Base-by-base conservation (phyloP, 2,329 filamentous ascomycete species). In the Fusarium redolens region DNA sequence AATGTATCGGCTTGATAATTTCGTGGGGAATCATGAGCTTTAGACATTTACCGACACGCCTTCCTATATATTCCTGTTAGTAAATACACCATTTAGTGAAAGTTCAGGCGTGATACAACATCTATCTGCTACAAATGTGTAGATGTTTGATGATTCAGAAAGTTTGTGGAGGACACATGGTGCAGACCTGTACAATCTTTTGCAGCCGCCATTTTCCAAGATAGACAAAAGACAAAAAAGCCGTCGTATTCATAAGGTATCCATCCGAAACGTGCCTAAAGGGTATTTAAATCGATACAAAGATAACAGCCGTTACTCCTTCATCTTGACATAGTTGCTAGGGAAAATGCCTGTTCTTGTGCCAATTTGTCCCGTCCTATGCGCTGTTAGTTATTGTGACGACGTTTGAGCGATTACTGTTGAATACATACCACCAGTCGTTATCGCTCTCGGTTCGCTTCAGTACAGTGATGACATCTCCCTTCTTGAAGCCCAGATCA, bases 401-500 rank as follows among this genome's bases (percentile, higher is more conserved):
- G 15, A 10, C 25, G 18, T 28, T 18, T 28, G 28, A 25, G 15
- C 35, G 7, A 22, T n/a, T n/a, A 10, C 17, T 15, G 33, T 69
- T 57, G 7, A 10, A 51, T 65, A 88, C 90, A 76, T 86, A 92
- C 91, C 96, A 98, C 96, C 96, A 98, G 81, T 98, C 96, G 64
- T 95, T 95, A 65, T 94, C 93, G 76, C 93, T 98, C 8, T 98
- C 94, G 9, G 96, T 98, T 82, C 93, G 93, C 86, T 99, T 98
- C 64, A 97, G 82, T 65, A 99, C 95, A 2, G 95, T 98, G 74
- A 99, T 98, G 63, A 98, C 83, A 35, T 99, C 96, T 25, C 96
- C 96, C 87, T 99, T 99, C 85, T 97, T 97, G 84, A 99, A 99
- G 0, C 92, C 94, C 63, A 98, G 82, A 81, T 99, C 96, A 8